phyloP scores from a whole-genome alignment of 177 flowering plant species.

The Vitis hybrid region DNA sequence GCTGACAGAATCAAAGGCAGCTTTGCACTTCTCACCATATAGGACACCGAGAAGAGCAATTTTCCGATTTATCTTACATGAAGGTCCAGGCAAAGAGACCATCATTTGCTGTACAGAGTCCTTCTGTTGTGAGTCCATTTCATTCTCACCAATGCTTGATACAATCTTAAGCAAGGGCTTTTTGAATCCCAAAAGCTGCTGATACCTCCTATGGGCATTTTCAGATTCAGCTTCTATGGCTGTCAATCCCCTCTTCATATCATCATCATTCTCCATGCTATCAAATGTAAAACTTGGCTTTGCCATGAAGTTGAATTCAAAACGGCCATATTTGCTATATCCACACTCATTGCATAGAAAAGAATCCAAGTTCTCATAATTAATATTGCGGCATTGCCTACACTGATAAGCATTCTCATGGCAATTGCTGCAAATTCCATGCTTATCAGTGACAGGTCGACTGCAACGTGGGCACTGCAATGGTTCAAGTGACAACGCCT shows the following conservation, averaged over 20 bases:
- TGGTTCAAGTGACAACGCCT: conserved; percentile 94
- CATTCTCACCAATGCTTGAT: conserved; percentile 96
- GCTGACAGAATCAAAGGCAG: conserved; percentile 99
- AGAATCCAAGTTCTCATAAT: conserved; percentile 97
- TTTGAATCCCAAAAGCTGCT: conserved; percentile 96
- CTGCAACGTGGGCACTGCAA: conserved; percentile 99
- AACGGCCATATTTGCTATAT: conserved; percentile 97
- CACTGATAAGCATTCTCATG: conserved; percentile 99
- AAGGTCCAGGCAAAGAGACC: conserved; percentile 97
- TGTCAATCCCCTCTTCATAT: conserved; percentile 93
- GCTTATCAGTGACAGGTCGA: conserved; percentile 93
- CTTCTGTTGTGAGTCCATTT: conserved; percentile 96
- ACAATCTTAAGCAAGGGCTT: conserved; percentile 96
- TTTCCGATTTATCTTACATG: conserved; percentile 95
- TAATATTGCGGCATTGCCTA: conserved; percentile 98
- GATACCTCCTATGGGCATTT: conserved; percentile 98
- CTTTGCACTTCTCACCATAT: conserved; percentile 99
- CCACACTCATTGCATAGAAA: conserved; percentile 99
- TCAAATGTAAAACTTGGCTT: conserved; percentile 98
- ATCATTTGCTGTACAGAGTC: conserved; percentile 99
- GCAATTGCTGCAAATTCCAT: conserved; percentile 96
- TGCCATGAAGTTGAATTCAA: conserved; percentile 98
- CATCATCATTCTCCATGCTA: conserved; percentile 98
- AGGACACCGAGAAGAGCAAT: conserved; percentile 99
- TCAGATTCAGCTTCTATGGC: conserved; percentile 99